These are phyloP conservation scores for Suillus alpinus DNA, from an alignment of 768 basidiomycete genomes.

Conservation along the genomic window DNA sequence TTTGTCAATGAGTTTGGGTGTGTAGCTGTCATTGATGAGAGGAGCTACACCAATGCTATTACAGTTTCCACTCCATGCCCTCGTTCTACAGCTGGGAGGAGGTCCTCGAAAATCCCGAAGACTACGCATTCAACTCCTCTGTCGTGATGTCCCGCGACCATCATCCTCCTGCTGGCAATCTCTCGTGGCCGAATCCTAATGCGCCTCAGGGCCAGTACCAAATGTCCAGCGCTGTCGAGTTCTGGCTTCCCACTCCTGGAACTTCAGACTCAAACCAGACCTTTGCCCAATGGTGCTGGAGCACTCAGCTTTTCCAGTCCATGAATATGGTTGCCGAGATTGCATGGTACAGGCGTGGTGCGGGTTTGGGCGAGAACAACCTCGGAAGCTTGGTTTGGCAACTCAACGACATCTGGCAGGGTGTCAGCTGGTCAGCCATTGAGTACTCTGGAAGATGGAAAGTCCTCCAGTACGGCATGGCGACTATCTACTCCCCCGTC, in stretches of 20 bases:
- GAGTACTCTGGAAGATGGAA: conserved; percentile 63
- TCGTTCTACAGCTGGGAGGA: conserved; percentile 63
- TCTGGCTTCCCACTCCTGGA: conserved; percentile 54
- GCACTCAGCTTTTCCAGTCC: conserved; percentile 59
- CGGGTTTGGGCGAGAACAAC: conserved; percentile 56
- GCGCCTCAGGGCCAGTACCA: conserved; percentile 50
- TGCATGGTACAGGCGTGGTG: conserved; percentile 58
- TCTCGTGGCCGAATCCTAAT: conserved; percentile 56
- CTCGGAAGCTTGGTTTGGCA: conserved; percentile 60
- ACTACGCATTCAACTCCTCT: conserved; percentile 57
- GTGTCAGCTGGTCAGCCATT: conserved; percentile 51
- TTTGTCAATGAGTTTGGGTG: conserved; percentile 63
- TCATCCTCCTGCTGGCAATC: conserved; percentile 50
- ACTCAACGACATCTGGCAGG: conserved; percentile 62
- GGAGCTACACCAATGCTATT: neutral
- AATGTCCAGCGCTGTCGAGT: conserved; percentile 48
- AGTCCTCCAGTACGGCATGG: conserved; percentile 51
- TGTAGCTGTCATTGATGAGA: conserved; percentile 8
- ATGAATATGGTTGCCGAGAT: conserved; percentile 60
- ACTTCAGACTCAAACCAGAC: conserved; percentile 51
- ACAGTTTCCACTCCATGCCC: conserved; percentile 62
- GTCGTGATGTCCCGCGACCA: conserved; percentile 56
- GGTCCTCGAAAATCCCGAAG: conserved; percentile 46
- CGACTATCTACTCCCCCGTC: conserved; percentile 44
- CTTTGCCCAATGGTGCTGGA: conserved; percentile 64